Conservation (phyloP, 192 early-diverging fungal genomes). For the Entrophospora sp. region DNA sequence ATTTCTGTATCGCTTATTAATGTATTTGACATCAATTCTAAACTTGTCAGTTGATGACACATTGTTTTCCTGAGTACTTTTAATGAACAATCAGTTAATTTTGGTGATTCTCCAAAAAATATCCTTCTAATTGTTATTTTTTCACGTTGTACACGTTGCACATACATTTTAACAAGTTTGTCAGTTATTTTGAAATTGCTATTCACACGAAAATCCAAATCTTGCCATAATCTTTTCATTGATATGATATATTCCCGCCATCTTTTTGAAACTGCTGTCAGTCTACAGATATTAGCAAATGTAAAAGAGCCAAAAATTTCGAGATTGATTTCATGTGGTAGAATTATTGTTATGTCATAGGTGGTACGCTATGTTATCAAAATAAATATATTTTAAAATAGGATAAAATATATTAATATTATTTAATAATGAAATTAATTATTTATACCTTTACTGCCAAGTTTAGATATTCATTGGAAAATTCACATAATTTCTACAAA, state of each 20-base stretch:
- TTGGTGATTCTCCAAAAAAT: not conserved
- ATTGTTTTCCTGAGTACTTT: not conserved
- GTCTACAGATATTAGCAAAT: not conserved
- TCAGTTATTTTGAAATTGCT: not conserved
- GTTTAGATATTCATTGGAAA: too few species aligned
- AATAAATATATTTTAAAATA: too few species aligned
- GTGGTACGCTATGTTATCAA: not conserved
- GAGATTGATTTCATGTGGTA: not conserved
- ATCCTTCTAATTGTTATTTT: not conserved
- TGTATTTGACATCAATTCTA: not conserved
- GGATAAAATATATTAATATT: too few species aligned
- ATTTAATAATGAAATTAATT: too few species aligned
- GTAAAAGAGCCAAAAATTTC: not conserved
- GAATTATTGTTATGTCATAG: not conserved
- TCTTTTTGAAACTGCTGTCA: not conserved
- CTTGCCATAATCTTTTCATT: not conserved
- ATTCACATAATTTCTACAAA: too few species aligned
- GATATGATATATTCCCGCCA: not conserved
- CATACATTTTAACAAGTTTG: not conserved
- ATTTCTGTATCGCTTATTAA: not conserved
- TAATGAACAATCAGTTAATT: not conserved
- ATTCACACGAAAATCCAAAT: not conserved
- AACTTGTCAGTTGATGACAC: not conserved
- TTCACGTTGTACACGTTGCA: not conserved
- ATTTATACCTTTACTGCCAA: too few species aligned